Conservation (phyloP, 2,329 filamentous ascomycete species). For the Aspergillus sp. region DNA sequence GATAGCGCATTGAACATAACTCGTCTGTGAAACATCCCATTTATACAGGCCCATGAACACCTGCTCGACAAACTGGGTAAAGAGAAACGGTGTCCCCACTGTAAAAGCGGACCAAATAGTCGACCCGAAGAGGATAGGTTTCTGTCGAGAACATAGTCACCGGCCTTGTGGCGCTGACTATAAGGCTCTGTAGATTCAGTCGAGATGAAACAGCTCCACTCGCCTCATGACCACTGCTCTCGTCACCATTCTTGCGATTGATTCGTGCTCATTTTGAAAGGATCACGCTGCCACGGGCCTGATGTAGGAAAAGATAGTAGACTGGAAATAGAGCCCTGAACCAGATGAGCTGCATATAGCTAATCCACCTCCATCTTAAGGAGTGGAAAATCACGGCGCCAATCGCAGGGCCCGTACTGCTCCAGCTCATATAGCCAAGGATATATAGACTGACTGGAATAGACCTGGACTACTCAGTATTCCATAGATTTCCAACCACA, state of each 20-base stretch:
- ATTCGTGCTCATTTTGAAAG: slow-evolving; percentile 39
- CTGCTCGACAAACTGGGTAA: slow-evolving; percentile 46
- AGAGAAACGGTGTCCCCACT: slow-evolving; percentile 47
- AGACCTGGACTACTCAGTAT: slow-evolving; percentile 34
- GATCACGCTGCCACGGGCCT: slow-evolving; percentile 46
- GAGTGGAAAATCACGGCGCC: slow-evolving; percentile 38
- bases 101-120: slow-evolving; percentile 49
- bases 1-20: slow-evolving; percentile 46
- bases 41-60: slow-evolving; percentile 40
- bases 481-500: slow-evolving; percentile 35
- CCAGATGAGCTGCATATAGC: slow-evolving; percentile 45
- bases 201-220: too few relatives aligned
- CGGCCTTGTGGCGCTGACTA: slow-evolving; percentile 40
- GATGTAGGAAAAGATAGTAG: slow-evolving; percentile 43
- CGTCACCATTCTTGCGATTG: slow-evolving; percentile 35
- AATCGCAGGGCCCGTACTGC: slow-evolving; percentile 49
- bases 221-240: slow-evolving; percentile 16
- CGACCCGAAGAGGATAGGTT: slow-evolving; percentile 45
- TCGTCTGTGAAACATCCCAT: slow-evolving; percentile 33
- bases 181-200: slow-evolving; percentile 24
- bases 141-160: slow-evolving; percentile 44
- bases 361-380: slow-evolving; percentile 22
- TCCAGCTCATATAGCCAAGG: slow-evolving; percentile 43
- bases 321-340: slow-evolving; percentile 38
- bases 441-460: slow-evolving; percentile 47